Conservation (phyloP, 305 asterid species). For the Nicotiana rustica region DNA sequence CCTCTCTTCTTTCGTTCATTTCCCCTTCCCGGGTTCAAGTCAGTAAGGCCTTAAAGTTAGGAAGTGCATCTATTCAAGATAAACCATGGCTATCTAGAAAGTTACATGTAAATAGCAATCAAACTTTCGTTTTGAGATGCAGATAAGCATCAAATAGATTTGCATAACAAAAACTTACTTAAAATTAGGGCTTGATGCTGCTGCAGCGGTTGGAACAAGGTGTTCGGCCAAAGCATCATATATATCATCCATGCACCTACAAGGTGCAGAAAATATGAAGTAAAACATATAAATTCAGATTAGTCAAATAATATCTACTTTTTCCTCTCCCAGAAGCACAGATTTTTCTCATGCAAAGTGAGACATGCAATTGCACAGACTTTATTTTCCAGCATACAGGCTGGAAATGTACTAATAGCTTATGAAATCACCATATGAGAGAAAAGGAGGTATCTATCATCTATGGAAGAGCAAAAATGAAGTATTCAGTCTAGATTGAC, state of each 20-base stretch:
- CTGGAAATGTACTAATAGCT: background rate
- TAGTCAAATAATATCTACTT: background rate
- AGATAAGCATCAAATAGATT: constrained; percentile 26
- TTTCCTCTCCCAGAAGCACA: background rate
- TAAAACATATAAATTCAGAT: constrained; percentile 22
- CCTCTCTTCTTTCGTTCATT: background rate
- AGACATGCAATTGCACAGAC: background rate
- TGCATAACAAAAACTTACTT: constrained; percentile 60
- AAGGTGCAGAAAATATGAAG: constrained; percentile 37
- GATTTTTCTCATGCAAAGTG: constrained; percentile 4
- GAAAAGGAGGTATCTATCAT: background rate
- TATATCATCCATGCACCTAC: constrained; percentile 87
- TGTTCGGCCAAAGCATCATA: constrained; percentile 84
- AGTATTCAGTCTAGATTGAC: constrained; percentile 4
- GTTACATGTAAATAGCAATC: constrained; percentile 12
- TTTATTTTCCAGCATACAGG: background rate
- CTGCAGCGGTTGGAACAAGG: constrained; percentile 84
- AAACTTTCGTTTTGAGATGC: background rate
- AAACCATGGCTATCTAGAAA: constrained; percentile 12
- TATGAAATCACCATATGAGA: constrained; percentile 13
- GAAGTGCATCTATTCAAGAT: constrained; percentile 10
- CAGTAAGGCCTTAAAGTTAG: constrained; percentile 8
- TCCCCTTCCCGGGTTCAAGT: constrained; percentile 1
- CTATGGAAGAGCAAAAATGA: background rate
- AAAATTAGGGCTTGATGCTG: constrained; percentile 68